These are phyloP conservation scores for Camellia lanceoleosa DNA, from an alignment of 148 eudicot species.

Conservation along the genomic window DNA sequence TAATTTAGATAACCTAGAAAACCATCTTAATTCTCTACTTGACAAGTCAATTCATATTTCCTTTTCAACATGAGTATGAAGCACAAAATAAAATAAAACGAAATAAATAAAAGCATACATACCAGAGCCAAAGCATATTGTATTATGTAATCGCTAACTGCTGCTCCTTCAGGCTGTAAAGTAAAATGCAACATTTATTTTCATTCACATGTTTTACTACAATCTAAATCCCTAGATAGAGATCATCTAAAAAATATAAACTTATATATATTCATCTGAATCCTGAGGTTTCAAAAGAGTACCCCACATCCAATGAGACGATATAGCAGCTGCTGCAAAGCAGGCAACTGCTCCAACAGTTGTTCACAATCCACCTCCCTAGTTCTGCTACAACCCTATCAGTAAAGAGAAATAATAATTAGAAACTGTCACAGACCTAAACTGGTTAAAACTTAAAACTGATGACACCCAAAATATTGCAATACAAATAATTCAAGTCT, in stretches of 20 bases:
- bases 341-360: conserved; percentile 83
- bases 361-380: conserved; percentile 84
- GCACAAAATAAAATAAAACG: neutral
- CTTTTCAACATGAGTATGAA: neutral
- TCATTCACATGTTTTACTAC: no score
- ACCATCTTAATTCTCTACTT: neutral
- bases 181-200: no score
- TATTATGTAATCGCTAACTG: conserved; percentile 77
- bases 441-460: no score
- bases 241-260: no score
- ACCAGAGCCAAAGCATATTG: conserved; percentile 98
- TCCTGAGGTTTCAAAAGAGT: conserved; percentile 18
- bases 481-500: no score
- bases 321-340: conserved; percentile 12
- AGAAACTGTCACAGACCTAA: no score
- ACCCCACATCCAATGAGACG: conserved; percentile 97
- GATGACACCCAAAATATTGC: no score
- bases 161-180: conserved; percentile 96
- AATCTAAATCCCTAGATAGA: no score
- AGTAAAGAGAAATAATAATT: conserved; percentile 13
- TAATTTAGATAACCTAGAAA: neutral
- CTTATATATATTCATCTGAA: conserved; percentile 2
- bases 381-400: conserved; percentile 84
- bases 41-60: neutral
- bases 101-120: conserved; percentile 19